Evolutionary conservation across 2,329 filamentous ascomycete genomes (phyloP).

Genomic region (Meredithiella fracta): DNA sequence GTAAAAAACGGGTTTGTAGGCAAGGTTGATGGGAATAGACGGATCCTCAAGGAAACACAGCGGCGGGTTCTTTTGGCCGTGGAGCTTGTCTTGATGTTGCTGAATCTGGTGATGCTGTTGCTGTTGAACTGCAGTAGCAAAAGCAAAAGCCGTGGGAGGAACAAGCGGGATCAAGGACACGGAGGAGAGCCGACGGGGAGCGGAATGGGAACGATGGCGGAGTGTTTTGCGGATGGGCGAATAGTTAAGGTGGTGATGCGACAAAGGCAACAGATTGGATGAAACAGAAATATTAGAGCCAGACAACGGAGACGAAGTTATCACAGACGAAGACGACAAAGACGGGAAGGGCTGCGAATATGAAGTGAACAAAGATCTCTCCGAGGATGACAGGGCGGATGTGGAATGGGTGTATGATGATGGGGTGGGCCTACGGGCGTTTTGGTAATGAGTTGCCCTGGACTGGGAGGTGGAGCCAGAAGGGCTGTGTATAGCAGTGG

Average conservation of each 20-base stretch:
- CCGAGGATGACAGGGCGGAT: not conserved
- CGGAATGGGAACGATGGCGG: not conserved
- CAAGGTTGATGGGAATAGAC: not conserved
- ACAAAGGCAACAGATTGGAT: not conserved
- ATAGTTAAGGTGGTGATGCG: not conserved
- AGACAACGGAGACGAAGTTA: conserved; percentile 6
- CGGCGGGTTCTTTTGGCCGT: not conserved
- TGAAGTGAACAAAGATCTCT: conserved; percentile 1
- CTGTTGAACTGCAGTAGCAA: not conserved
- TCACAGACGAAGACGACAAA: conserved; percentile 2
- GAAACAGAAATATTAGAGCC: conserved; percentile 5
- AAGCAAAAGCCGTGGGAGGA: conserved; percentile 2
- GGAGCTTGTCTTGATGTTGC: not conserved
- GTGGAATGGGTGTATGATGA: not conserved
- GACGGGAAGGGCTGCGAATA: conserved; percentile 4
- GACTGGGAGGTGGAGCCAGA: not conserved
- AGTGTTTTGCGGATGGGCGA: not conserved
- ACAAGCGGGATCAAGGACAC: not conserved
- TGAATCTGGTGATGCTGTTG: not conserved
- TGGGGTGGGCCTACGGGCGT: conserved; percentile 1
- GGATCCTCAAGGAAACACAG: not conserved
- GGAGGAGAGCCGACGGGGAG: not conserved
- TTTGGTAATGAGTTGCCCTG: conserved; percentile 3
- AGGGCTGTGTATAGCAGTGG: not conserved
- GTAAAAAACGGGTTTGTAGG: not conserved